Evolutionary conservation across 441 rosid genomes (phyloP).

Genomic region (Erodium moschatum): DNA sequence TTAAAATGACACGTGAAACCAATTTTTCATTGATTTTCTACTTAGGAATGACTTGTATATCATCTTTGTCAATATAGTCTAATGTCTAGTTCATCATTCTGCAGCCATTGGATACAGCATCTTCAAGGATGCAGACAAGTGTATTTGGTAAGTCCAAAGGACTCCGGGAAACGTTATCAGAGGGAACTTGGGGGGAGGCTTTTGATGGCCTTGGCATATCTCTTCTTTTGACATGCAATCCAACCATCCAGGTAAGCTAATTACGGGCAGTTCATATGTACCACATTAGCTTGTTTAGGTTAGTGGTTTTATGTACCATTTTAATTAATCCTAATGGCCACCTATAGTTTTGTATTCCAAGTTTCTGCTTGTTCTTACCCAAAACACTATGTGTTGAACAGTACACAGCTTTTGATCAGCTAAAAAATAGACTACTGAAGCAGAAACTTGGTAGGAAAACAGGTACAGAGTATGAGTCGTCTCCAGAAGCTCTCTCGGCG

Average conservation of each 20-base stretch:
- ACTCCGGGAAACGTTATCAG: constrained; percentile 63
- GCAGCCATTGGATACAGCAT: constrained; percentile 88
- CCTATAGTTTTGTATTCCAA: not conserved
- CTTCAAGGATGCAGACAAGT: constrained; percentile 87
- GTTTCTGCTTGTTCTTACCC: constrained; percentile 1
- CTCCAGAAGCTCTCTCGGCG: constrained; percentile 63
- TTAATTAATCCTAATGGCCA: not conserved
- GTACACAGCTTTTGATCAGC: constrained; percentile 93
- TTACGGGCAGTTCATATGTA: not conserved
- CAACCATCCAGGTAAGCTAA: constrained; percentile 54
- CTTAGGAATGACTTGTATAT: too few species aligned
- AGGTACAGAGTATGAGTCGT: constrained; percentile 25
- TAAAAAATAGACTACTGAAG: constrained; percentile 57
- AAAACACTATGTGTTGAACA: constrained; percentile 26
- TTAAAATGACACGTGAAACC: too few species aligned
- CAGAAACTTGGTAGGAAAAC: constrained; percentile 26
- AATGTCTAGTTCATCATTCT: constrained; percentile 3
- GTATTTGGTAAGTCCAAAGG: constrained; percentile 78
- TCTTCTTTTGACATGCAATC: constrained; percentile 72
- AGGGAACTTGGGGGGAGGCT: constrained; percentile 55
- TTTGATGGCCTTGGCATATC: constrained; percentile 86
- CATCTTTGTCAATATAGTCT: too few species aligned
- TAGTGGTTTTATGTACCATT: not conserved
- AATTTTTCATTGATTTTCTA: too few species aligned
- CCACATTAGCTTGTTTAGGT: not conserved